Percentiles rank a stretch among this genome's conserved stretches.
phyloP scores from a whole-genome alignment of 2,329 filamentous ascomycete genomes.

The Sordariomycetes sp. region DNA sequence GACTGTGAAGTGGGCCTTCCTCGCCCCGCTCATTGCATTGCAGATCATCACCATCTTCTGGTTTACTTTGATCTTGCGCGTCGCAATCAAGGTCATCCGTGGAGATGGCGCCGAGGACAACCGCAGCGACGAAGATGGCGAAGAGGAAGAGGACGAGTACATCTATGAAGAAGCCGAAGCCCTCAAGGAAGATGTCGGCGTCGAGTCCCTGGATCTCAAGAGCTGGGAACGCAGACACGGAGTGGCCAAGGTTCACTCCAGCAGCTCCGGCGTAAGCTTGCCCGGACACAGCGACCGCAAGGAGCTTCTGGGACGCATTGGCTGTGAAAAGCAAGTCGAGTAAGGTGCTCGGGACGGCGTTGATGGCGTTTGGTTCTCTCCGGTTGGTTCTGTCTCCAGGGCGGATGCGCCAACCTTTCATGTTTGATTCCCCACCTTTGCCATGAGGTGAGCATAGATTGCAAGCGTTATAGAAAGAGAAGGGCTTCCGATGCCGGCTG shows the following conservation, averaged over 20 bases:
- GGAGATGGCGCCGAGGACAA: constrained; percentile 76
- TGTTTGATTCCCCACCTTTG: too few relatives aligned
- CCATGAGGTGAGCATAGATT: too few relatives aligned
- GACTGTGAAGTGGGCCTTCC: constrained; percentile 66
- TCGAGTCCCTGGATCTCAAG: constrained; percentile 60
- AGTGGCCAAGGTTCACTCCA: constrained; percentile 42
- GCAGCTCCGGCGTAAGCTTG: constrained; percentile 54
- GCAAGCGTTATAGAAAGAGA: too few relatives aligned
- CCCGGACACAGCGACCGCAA: constrained; percentile 68
- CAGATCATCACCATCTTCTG: constrained; percentile 76
- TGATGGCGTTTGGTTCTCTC: constrained; percentile 1
- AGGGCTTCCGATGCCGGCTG: too few relatives aligned
- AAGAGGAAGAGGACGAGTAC: constrained; percentile 46
- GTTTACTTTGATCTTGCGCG: constrained; percentile 81
- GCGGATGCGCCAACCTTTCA: background rate
- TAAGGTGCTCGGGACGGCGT: constrained; percentile 9
- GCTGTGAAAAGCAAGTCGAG: constrained; percentile 68
- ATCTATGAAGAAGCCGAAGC: constrained; percentile 45
- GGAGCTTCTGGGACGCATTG: constrained; percentile 72
- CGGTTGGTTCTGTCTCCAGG: background rate
- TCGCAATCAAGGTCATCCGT: constrained; percentile 70
- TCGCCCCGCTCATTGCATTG: constrained; percentile 66
- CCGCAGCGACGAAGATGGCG: constrained; percentile 78
- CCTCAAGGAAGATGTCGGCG: constrained; percentile 67
- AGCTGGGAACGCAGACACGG: constrained; percentile 50